Conservation (phyloP, 257 asterid species). For the Leptodermis oblonga region DNA sequence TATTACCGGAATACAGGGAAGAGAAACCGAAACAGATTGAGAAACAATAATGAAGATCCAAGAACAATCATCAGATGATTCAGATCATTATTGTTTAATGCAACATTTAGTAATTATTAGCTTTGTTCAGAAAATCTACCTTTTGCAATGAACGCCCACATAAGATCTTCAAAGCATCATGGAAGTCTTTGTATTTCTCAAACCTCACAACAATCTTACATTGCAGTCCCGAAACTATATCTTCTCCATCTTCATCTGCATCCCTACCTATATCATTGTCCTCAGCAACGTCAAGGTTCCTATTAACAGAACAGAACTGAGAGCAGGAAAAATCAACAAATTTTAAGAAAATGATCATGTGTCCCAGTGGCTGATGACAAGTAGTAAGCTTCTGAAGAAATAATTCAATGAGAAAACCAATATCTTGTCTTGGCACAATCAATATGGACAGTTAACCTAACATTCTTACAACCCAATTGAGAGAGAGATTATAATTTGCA, state of each 20-base stretch:
- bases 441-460: neutral
- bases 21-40: neutral
- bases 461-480: neutral
- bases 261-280: slow-evolving; percentile 60
- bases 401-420: neutral
- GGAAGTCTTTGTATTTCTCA: slow-evolving; percentile 65
- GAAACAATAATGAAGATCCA: neutral
- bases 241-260: slow-evolving; percentile 52
- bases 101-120: neutral
- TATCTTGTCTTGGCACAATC: neutral
- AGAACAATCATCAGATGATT: neutral
- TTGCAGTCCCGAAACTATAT: slow-evolving; percentile 78
- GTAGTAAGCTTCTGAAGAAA: neutral
- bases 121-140: slow-evolving; percentile 34
- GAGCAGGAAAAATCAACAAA: slow-evolving; percentile 4
- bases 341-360: neutral
- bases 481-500: neutral
- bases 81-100: neutral
- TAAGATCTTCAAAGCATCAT: slow-evolving; percentile 68
- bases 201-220: slow-evolving; percentile 85
- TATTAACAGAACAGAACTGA: slow-evolving; percentile 26
- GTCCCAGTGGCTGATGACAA: neutral
- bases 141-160: slow-evolving; percentile 78
- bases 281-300: slow-evolving; percentile 94
- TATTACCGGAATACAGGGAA: neutral